Evolutionary conservation across 2,329 filamentous ascomycete genomes (phyloP).

Genomic region (Aureobasidium sp.): DNA sequence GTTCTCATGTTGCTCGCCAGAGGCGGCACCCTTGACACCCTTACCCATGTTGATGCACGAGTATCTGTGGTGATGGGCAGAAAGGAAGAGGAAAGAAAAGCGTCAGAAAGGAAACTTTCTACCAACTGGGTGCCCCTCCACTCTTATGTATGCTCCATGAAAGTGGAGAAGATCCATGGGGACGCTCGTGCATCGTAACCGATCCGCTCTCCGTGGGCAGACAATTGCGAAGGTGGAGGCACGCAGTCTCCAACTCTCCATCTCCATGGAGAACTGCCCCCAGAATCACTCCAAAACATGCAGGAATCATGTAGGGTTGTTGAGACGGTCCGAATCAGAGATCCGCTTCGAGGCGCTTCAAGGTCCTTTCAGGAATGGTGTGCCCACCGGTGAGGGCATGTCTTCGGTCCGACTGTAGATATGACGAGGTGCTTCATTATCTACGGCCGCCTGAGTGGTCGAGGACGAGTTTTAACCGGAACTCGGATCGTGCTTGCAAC

Average conservation of each 20-base stretch:
- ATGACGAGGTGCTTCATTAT: constrained; percentile 4
- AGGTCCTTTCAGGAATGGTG: background rate
- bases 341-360: constrained; percentile 7
- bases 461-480: constrained; percentile 1
- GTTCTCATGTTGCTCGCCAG: constrained; percentile 6
- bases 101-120: background rate
- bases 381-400: background rate
- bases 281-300: background rate
- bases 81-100: background rate
- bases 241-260: constrained; percentile 2
- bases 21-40: constrained; percentile 1
- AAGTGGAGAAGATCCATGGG: constrained; percentile 14
- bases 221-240: background rate
- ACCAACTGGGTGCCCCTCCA: background rate
- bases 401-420: constrained; percentile 11
- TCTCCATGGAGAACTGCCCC: constrained; percentile 12
- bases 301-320: background rate
- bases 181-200: constrained; percentile 8
- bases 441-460: constrained; percentile 4
- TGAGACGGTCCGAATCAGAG: constrained; percentile 11
- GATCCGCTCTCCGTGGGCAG: constrained; percentile 11
- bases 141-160: constrained; percentile 5
- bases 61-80: background rate
- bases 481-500: background rate
- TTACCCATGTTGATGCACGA: constrained; percentile 14